Percentiles rank a stretch among this genome's conserved stretches.
phyloP scores from a whole-genome alignment of 306 rosid genomes.

The Quercus parvula region DNA sequence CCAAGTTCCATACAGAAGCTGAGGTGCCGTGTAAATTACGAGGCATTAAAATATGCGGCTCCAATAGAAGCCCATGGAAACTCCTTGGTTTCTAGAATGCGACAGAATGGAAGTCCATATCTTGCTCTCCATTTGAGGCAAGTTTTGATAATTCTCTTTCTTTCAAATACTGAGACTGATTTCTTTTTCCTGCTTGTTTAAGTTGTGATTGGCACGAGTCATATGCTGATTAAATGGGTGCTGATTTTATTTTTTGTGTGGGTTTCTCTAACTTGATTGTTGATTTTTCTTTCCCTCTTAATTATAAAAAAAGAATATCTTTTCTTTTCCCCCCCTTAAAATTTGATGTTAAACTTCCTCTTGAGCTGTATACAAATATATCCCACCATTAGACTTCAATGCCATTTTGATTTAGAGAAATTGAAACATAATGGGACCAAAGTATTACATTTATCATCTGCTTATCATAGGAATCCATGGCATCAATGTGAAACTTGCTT shows the following conservation, averaged over 20 bases:
- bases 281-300: not conserved
- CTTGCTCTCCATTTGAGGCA: conserved; percentile 95
- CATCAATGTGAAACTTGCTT: not conserved
- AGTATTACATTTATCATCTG: not conserved
- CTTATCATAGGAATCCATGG: not conserved
- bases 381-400: not conserved
- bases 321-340: not conserved
- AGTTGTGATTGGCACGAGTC: not conserved
- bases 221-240: not conserved
- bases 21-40: conserved; percentile 86
- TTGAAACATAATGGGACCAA: not conserved
- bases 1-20: conserved; percentile 66
- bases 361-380: not conserved
- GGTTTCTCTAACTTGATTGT: not conserved
- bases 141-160: conserved; percentile 27
- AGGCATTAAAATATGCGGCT: conserved; percentile 83
- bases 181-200: not conserved
- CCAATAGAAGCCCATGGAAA: conserved; percentile 73
- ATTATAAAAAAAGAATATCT: not conserved
- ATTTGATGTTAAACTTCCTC: not conserved
- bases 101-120: conserved; percentile 63
- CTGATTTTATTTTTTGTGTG: not conserved
- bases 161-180: conserved; percentile 4
- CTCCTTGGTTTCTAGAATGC: conserved; percentile 80
- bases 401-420: not conserved